A percentile compares a stretch with the other conserved stretches of the same genome.
These are phyloP conservation scores for Paulownia fortunei DNA, from an alignment of 257 asterid genomes.

Conservation along the genomic window DNA sequence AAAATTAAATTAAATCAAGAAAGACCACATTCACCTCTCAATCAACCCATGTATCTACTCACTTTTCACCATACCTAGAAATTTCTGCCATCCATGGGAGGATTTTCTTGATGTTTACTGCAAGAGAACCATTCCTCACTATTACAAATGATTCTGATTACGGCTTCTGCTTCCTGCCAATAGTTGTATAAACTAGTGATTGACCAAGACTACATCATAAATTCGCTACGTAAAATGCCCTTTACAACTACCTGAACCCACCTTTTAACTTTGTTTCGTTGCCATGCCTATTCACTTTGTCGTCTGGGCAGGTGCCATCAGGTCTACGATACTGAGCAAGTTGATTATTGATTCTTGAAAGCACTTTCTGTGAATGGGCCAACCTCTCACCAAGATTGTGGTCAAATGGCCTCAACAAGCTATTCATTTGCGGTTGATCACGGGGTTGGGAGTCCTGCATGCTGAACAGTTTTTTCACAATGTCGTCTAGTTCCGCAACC, in stretches of 20 bases:
- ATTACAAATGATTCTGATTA: conserved; percentile 19
- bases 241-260: conserved; percentile 29
- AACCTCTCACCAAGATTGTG: conserved; percentile 51
- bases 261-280: conserved; percentile 45
- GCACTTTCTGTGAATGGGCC: conserved; percentile 50
- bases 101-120: conserved; percentile 1
- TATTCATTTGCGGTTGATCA: conserved; percentile 42
- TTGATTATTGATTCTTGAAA: conserved; percentile 50
- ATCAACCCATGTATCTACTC: background rate
- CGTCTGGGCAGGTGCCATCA: conserved; percentile 29
- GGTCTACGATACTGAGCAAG: conserved; percentile 45
- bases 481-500: conserved; percentile 71
- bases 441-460: conserved; percentile 43
- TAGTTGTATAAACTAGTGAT: background rate
- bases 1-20: background rate
- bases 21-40: background rate
- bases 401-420: conserved; percentile 43
- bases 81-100: background rate
- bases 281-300: conserved; percentile 28
- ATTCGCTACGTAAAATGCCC: background rate
- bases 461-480: conserved; percentile 61
- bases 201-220: background rate
- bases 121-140: conserved; percentile 20
- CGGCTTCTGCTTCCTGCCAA: conserved; percentile 37
- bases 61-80: background rate